phyloP scores from a whole-genome alignment of 768 basidiomycete genomes.

The Kwoniella botswanensis region DNA sequence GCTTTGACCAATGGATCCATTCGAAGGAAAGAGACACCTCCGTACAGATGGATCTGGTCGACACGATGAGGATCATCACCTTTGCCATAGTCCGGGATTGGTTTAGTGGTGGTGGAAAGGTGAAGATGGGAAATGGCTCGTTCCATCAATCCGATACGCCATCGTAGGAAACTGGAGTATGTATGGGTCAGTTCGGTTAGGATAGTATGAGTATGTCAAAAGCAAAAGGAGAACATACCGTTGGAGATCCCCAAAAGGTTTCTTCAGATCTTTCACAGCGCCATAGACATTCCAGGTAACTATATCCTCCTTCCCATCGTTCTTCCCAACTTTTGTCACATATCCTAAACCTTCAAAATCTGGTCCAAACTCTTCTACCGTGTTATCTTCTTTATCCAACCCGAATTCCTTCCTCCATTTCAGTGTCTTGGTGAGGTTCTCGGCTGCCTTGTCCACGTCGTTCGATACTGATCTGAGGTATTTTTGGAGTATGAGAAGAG shows the following conservation, averaged over 20 bases:
- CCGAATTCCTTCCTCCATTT: constrained; percentile 36
- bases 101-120: not conserved
- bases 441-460: constrained; percentile 25
- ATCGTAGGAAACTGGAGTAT: constrained; percentile 25
- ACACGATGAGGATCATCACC: constrained; percentile 30
- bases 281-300: constrained; percentile 39
- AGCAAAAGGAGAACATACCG: constrained; percentile 5
- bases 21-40: constrained; percentile 27
- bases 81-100: constrained; percentile 27
- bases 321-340: constrained; percentile 19
- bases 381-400: not conserved
- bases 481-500: constrained; percentile 33
- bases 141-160: constrained; percentile 34
- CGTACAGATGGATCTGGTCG: constrained; percentile 35
- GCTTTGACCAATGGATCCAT: constrained; percentile 31
- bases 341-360: constrained; percentile 29
- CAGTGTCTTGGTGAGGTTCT: constrained; percentile 18
- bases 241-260: constrained; percentile 30
- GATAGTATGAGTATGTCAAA: not conserved
- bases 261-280: constrained; percentile 23
- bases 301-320: constrained; percentile 7
- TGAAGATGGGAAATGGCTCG: constrained; percentile 13
- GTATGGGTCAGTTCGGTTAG: not conserved
- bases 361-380: constrained; percentile 21
- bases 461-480: constrained; percentile 26